A percentile compares a stretch with the other conserved stretches of the same genome.
These are phyloP conservation scores for Suhomyces panamericanus DNA, from an alignment of 1,139 yeast species.

Conservation along the genomic window DNA sequence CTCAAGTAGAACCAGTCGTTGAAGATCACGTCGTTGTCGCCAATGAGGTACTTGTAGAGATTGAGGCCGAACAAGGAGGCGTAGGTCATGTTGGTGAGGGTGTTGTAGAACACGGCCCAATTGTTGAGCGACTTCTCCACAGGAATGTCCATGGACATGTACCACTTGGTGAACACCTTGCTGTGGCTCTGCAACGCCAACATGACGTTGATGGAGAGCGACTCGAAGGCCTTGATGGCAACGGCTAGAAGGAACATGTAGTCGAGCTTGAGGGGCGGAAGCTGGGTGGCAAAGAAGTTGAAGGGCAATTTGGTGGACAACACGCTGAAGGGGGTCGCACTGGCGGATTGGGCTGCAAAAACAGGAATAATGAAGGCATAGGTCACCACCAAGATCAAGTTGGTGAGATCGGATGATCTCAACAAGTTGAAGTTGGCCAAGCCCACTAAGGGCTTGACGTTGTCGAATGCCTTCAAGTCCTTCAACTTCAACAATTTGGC, in stretches of 20 bases:
- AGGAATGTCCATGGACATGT: conserved; percentile 66
- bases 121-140: conserved; percentile 70
- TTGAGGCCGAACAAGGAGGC: conserved; percentile 48
- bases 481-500: conserved; percentile 40
- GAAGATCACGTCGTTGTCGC: conserved; percentile 21
- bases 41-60: conserved; percentile 29
- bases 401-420: conserved; percentile 65
- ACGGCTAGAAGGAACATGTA: conserved; percentile 51
- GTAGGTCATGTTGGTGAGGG: conserved; percentile 46
- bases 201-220: conserved; percentile 52
- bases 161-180: conserved; percentile 67
- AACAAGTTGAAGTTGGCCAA: conserved; percentile 65
- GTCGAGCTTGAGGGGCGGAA: conserved; percentile 7
- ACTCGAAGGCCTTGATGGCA: conserved; percentile 52
- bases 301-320: conserved; percentile 4
- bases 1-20: conserved; percentile 56
- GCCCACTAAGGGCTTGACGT: conserved; percentile 58
- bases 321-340: no score
- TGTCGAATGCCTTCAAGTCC: conserved; percentile 45
- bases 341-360: conserved; percentile 31
- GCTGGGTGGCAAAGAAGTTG: conserved; percentile 2
- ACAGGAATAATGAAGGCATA: conserved; percentile 48
- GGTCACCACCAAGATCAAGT: conserved; percentile 48
- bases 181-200: conserved; percentile 61
- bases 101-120: conserved; percentile 74